Evolutionary conservation across 805 yeast genomes (phyloP), one percentile per base, ranked within the genome.

Genomic region (Kluyveromyces siamensis): DNA sequence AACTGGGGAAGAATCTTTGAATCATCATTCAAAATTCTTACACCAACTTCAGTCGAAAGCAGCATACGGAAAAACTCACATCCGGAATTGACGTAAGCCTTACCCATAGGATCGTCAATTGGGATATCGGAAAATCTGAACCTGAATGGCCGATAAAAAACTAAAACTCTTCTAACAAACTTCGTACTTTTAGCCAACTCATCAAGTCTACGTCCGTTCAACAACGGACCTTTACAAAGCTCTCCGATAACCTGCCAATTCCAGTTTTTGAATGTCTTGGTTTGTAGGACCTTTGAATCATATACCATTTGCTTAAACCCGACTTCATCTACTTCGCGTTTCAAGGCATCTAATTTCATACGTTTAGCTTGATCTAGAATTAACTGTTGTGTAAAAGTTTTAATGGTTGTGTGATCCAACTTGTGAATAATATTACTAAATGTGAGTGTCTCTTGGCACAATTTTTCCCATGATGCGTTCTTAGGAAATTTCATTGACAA

Each of bases 111-210:
- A 1, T 80, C 69, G 2, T 61, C 60, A 48, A 71, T 71, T 50
- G 77, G 69, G 42, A 80, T 66, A 27, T 71, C 68, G 8, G 85
- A 72, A 64, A 89, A 91, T 48, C 96, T 71, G 57, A 83, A 80
- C 66, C 95, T 90, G 69, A 90, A 84, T 0, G 99, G 99, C 47
- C 98, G 73, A 62, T 81, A 91, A 62, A 91, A 93, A 1, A 96
- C 86, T 56, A 90, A 64, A 25, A 93, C 63, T 48, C 96, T 70
- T 60, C 91, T 90, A 61, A 90, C 73, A 58, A 93, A 87, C 58
- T 90, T 91, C 0, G 97, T 88, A 2, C 84, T 82, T 56, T 76
- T 80, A 36, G 81, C 73, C 1, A 84, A 71, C 49, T 91, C 98
- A 33, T 88, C 95, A 40, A 93, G 72, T 44, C 87, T 71, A 53